phyloP scores from a whole-genome alignment of 2,329 filamentous ascomycete genomes.

The Penicillium sp. region DNA sequence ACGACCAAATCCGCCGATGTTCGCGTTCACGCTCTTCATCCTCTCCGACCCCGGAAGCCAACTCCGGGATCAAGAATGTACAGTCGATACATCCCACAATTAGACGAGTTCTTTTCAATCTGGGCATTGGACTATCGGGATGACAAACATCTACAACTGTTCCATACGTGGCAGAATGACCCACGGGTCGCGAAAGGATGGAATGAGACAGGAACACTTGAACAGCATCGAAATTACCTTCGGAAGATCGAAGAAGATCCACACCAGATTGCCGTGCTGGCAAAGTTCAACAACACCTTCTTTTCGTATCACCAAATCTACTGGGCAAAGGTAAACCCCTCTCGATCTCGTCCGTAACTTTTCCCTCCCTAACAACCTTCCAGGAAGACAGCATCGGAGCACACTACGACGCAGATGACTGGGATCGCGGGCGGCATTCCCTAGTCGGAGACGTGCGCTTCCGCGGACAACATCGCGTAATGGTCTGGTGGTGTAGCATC shows the following conservation, averaged over 20 bases:
- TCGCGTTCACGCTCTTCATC: slow-evolving; percentile 67
- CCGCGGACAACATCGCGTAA: slow-evolving; percentile 60
- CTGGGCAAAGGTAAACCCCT: slow-evolving; percentile 65
- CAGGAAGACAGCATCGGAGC: slow-evolving; percentile 54
- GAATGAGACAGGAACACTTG: slow-evolving; percentile 76
- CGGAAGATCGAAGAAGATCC: slow-evolving; percentile 70
- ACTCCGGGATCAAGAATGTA: slow-evolving; percentile 72
- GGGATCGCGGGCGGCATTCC: slow-evolving; percentile 13
- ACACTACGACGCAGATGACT: slow-evolving; percentile 13
- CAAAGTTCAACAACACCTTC: slow-evolving; percentile 69
- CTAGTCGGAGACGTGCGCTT: slow-evolving; percentile 58
- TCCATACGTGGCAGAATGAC: slow-evolving; percentile 83
- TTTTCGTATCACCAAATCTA: slow-evolving; percentile 83
- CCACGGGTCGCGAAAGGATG: slow-evolving; percentile 78
- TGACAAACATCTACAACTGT: slow-evolving; percentile 67
- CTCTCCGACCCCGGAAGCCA: slow-evolving; percentile 73
- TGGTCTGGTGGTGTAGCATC: slow-evolving; percentile 61
- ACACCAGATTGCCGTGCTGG: slow-evolving; percentile 72
- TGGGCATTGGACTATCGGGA: slow-evolving; percentile 70
- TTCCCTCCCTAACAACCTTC: neutral
- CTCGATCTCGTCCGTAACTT: neutral
- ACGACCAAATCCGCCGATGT: slow-evolving; percentile 54
- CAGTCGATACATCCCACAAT: slow-evolving; percentile 76
- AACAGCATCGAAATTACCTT: slow-evolving; percentile 75
- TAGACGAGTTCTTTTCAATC: slow-evolving; percentile 77